Evolutionary conservation across 1,139 yeast species (phyloP).

Genomic region (Geotrichum europaeum): DNA sequence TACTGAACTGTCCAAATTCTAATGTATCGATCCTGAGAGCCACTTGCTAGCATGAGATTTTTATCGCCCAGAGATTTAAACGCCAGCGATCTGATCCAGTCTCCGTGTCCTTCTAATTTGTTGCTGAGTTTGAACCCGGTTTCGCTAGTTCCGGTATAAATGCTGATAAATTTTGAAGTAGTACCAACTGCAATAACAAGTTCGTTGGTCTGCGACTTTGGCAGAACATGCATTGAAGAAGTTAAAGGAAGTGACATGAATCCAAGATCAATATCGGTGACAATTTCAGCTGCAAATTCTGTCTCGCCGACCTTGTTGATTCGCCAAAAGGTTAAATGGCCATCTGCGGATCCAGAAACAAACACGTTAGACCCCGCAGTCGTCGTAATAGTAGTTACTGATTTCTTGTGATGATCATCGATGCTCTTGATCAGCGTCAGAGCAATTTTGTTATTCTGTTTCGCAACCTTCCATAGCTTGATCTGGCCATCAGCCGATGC

Average conservation of each 20-base stretch:
- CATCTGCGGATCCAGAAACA: conserved; percentile 23
- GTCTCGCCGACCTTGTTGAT: conserved; percentile 43
- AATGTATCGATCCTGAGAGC: conserved; percentile 85
- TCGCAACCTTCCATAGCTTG: conserved; percentile 49
- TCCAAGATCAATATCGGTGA: conserved; percentile 22
- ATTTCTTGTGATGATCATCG: conserved; percentile 35
- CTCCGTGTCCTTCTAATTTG: conserved; percentile 78
- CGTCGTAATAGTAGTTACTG: conserved; percentile 45
- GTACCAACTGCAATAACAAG: conserved; percentile 70
- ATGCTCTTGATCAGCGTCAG: conserved; percentile 34
- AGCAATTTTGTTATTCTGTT: conserved; percentile 17
- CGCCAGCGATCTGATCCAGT: conserved; percentile 76
- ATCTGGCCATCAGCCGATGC: conserved; percentile 61
- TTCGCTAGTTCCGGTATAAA: conserved; percentile 37
- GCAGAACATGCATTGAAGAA: conserved; percentile 37
- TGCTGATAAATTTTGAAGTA: conserved; percentile 53
- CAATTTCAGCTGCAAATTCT: conserved; percentile 11
- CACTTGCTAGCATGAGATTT: conserved; percentile 62
- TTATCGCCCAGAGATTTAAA: conserved; percentile 47
- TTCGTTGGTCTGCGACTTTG: conserved; percentile 20
- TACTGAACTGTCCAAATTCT: conserved; percentile 72
- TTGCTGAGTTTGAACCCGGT: conserved; percentile 41
- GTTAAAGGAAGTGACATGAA: conserved; percentile 60
- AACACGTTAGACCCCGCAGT: conserved; percentile 22
- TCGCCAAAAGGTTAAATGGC: conserved; percentile 21